phyloP scores from a whole-genome alignment of 2,329 filamentous ascomycete genomes.

The Lasiodiplodia gonubiensis region DNA sequence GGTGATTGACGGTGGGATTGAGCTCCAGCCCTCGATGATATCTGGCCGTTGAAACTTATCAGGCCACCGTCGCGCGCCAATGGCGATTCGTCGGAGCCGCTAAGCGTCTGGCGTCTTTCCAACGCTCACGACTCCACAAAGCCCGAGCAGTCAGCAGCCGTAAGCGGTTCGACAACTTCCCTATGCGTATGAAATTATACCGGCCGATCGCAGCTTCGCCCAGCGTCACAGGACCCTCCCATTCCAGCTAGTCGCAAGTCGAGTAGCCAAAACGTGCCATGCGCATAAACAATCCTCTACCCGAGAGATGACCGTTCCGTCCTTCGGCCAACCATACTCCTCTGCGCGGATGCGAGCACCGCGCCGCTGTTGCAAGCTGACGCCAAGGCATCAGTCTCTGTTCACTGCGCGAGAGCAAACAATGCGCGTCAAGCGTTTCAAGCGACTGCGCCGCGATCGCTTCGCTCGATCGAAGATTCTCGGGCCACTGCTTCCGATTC shows the following conservation, averaged over 20 bases:
- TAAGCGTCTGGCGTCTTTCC: background rate
- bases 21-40: background rate
- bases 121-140: constrained; percentile 7
- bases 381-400: background rate
- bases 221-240: background rate
- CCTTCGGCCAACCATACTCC: background rate
- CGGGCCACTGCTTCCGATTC: constrained; percentile 2
- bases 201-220: background rate
- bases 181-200: background rate
- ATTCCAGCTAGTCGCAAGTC: background rate
- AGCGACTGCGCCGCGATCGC: background rate
- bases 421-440: constrained; percentile 16
- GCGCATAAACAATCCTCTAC: constrained; percentile 16
- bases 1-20: background rate
- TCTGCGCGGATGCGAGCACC: background rate
- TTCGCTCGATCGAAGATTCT: background rate
- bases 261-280: background rate
- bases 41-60: background rate
- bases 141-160: constrained; percentile 3
- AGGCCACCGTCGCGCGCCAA: background rate
- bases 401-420: constrained; percentile 3
- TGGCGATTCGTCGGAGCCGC: background rate
- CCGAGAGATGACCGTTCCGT: background rate
- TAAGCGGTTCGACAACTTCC: constrained; percentile 2
- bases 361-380: background rate